Evolutionary conservation across 306 rosid species (phyloP).

Genomic region (Fragaria nilgerrensis): DNA sequence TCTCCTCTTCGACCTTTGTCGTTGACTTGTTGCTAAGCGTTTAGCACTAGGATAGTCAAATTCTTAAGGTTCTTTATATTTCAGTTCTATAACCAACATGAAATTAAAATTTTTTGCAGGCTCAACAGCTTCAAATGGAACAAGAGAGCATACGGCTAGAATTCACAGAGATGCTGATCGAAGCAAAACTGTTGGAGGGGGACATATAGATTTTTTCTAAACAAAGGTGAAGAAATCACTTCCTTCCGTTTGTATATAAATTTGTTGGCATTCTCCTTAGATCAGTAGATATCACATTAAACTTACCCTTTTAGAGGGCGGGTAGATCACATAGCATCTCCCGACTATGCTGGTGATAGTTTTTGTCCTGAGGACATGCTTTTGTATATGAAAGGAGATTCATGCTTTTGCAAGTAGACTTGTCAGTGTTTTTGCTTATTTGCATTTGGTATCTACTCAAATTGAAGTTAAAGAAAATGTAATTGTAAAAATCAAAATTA

Average conservation of each 20-base stretch:
- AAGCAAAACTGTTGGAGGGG: background rate
- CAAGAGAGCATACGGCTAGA: background rate
- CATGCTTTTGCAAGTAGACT: background rate
- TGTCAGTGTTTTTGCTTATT: background rate
- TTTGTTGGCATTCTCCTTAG: background rate
- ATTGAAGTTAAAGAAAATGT: background rate
- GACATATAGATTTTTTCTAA: background rate
- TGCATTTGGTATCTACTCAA: background rate
- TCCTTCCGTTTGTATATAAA: background rate
- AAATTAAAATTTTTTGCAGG: constrained; percentile 6
- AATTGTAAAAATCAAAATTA: background rate
- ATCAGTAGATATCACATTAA: constrained; percentile 2
- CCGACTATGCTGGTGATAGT: background rate
- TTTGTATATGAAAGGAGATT: background rate
- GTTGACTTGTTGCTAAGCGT: background rate
- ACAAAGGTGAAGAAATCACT: background rate
- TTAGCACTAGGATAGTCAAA: background rate
- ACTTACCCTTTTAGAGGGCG: background rate
- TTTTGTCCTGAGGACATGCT: background rate
- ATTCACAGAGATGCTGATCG: background rate
- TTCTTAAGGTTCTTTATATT: background rate
- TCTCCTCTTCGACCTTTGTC: background rate
- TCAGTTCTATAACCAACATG: background rate
- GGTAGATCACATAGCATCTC: constrained; percentile 4
- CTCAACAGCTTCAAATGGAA: constrained; percentile 5